A percentile compares a stretch with the other conserved stretches of the same genome.
These are phyloP conservation scores for Alternaria dauci DNA, from an alignment of 2,329 filamentous ascomycete species.

Conservation along the genomic window DNA sequence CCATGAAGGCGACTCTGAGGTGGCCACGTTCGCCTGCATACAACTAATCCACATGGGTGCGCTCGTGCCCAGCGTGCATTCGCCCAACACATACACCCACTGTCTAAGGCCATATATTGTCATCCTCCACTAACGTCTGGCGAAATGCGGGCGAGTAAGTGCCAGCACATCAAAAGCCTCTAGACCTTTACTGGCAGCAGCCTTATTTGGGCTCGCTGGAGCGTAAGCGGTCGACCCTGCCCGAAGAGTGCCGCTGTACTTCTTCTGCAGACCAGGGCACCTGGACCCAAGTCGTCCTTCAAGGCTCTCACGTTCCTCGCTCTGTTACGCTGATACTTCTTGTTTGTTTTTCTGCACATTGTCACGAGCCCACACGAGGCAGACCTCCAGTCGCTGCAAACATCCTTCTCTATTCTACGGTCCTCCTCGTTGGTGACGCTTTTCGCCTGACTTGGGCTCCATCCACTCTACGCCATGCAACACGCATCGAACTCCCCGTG, in stretches of 20 bases:
- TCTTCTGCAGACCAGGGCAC: conserved; percentile 43
- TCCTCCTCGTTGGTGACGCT: conserved; percentile 34
- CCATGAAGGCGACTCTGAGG: conserved; percentile 46
- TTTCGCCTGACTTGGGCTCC: conserved; percentile 32
- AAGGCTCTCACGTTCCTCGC: conserved; percentile 35
- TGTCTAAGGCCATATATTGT: conserved; percentile 46
- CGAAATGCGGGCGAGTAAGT: conserved; percentile 48
- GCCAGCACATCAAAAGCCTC: conserved; percentile 53
- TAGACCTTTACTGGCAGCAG: conserved; percentile 38
- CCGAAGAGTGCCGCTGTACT: conserved; percentile 41
- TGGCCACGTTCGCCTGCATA: conserved; percentile 51
- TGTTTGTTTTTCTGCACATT: conserved; percentile 40
- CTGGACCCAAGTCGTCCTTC: conserved; percentile 38
- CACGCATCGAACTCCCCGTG: conserved; percentile 47
- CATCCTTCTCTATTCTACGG: conserved; percentile 24
- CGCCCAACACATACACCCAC: conserved; percentile 49
- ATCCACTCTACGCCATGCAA: conserved; percentile 43
- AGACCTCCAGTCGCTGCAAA: conserved; percentile 19
- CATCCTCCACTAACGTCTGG: conserved; percentile 48
- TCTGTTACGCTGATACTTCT: conserved; percentile 37
- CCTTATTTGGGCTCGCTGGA: conserved; percentile 39
- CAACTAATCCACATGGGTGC: conserved; percentile 47
- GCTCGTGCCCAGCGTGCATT: conserved; percentile 50
- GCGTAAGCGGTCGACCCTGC: conserved; percentile 26
- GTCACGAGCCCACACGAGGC: conserved; percentile 27